phyloP scores from a whole-genome alignment of 208 protist genomes.

The Porcisia hertigi region DNA sequence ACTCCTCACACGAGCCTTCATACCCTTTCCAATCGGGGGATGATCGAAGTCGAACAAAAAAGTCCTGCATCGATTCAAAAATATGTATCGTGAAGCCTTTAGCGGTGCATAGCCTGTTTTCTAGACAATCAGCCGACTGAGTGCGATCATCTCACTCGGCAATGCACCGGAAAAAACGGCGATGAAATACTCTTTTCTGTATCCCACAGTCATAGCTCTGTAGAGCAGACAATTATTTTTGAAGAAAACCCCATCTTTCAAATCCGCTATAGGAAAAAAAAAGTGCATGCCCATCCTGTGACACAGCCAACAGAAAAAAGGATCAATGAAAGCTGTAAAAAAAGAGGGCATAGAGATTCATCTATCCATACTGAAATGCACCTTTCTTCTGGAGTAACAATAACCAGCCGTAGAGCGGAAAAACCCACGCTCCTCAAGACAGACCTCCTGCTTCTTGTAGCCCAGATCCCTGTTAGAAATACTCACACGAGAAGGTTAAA shows the following conservation, averaged over 20 bases:
- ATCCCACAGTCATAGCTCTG: too few species aligned
- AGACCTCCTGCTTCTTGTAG: background rate
- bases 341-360: background rate
- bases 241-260: too few species aligned
- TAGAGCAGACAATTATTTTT: too few species aligned
- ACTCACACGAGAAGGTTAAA: background rate
- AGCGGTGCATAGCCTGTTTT: background rate
- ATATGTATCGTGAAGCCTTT: too few species aligned
- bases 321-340: background rate
- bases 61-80: too few species aligned
- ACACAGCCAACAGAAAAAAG: background rate
- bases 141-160: too few species aligned
- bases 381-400: background rate
- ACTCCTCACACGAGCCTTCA: background rate
- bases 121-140: background rate
- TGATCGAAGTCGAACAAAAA: background rate
- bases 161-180: too few species aligned
- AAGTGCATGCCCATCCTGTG: background rate
- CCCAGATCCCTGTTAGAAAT: too few species aligned
- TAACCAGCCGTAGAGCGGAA: background rate
- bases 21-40: background rate
- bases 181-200: too few species aligned
- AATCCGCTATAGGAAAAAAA: background rate
- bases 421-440: background rate
- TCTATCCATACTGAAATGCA: too few species aligned